Evolutionary conservation across 208 protist species (phyloP), one percentile per base, ranked within the genome.

Genomic region (Herpetomonas tarakana): DNA sequence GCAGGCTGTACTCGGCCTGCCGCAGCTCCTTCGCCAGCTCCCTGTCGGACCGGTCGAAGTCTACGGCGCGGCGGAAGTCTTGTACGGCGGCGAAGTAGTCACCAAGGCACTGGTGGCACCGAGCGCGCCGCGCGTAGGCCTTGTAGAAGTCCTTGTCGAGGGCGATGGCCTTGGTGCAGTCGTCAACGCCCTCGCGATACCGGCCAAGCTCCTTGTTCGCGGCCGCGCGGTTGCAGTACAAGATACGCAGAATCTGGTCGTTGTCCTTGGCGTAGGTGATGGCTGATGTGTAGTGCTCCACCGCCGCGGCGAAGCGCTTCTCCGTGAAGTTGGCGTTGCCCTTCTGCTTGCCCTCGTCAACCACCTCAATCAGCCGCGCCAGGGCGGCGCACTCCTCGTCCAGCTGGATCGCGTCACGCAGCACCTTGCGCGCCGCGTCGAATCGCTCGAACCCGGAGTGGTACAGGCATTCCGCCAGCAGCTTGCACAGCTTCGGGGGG

Each of bases 161-260:
- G 27, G 67, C 65, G 35, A 97, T 73, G 29, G 89, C 83, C 65
- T 86, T 91, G 58, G 81, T 91, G 68, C 89, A 95, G 74, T 97
- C 92, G 57, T 91, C 87, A 22, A 97, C 69, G 25, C 83, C 88
- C 52, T 94, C 86, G 21, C 87, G 76, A 70, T 84, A 97, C 66
- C 80, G 77, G 54, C 77, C 78, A 16, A 97, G 66, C 67, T 97
- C 85, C 72, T 94, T 95, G 63, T 90, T 72, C 12, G 92, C 88
- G 11, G 92, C 92, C 26, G 92, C 89, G 41, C 92, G 86, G 66
- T 97, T 97, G 75, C 85, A 95, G 75, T 96, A 93, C 44, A 97
- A 73, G 51, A 97, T 91, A 38, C 88, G 86, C 61, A 93, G 64
- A 39, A 96, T 86, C 55, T 92, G 78, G 30, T 88, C 73, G 52